Conservation (phyloP, 768 basidiomycete species). For the Leccinum obscurum region DNA sequence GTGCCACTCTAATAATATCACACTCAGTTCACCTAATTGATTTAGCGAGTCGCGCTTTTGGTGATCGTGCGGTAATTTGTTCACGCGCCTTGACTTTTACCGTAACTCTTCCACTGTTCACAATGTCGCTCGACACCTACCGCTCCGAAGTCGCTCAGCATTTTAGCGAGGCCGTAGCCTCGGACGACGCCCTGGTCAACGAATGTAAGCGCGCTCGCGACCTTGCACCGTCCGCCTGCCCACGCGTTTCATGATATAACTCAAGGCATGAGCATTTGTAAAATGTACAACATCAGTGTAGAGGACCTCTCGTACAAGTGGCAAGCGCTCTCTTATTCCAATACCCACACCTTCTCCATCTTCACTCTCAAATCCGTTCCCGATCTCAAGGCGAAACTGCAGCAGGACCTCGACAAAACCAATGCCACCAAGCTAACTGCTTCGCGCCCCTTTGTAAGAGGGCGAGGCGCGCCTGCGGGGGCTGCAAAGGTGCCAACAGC, state of each 20-base stretch:
- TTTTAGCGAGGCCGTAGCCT: constrained; percentile 31
- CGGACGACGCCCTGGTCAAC: constrained; percentile 45
- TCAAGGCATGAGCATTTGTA: constrained; percentile 64
- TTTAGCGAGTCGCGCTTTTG: constrained; percentile 15
- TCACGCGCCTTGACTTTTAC: too few species aligned
- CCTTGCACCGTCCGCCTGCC: background rate
- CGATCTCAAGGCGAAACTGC: constrained; percentile 42
- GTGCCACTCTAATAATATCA: constrained; percentile 24
- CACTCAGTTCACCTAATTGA: background rate
- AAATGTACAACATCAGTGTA: constrained; percentile 55
- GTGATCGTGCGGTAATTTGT: background rate
- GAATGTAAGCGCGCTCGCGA: constrained; percentile 47
- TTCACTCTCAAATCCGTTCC: constrained; percentile 52
- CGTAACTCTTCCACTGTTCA: too few species aligned
- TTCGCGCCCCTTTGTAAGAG: constrained; percentile 21
- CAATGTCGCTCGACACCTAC: constrained; percentile 24
- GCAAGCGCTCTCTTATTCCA: constrained; percentile 50
- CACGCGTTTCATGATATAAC: constrained; percentile 13
- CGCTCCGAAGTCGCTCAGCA: constrained; percentile 24
- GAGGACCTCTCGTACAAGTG: constrained; percentile 64
- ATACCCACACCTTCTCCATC: constrained; percentile 37
- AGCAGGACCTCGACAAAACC: constrained; percentile 37
- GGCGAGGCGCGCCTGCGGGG: constrained; percentile 10
- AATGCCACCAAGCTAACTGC: constrained; percentile 36
- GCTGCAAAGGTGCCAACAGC: background rate